Base-by-base conservation (phyloP, 2,329 filamentous ascomycete species). In the Mycosphaerella arachidis region DNA sequence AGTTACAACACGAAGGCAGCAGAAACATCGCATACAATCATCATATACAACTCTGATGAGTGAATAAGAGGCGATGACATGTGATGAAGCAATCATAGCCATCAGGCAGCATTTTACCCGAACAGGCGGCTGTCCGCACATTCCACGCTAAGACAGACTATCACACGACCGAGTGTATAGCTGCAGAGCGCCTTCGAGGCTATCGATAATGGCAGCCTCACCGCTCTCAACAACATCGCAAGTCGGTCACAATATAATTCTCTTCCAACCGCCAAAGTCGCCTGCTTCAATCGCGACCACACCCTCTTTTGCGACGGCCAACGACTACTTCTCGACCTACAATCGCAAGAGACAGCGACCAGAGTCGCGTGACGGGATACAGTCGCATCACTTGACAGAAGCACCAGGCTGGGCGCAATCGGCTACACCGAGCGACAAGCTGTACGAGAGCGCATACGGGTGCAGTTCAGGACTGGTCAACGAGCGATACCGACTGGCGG, bases 401-500 rank as follows among this genome's bases (percentile, higher is more conserved):
- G 63, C 68, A 9, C 60, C 59, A 12, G 56, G 55, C 56, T 68
- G 67, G 68, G 33, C 59, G 16, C 66, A 65, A 56, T 66, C 45
- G 59, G 55, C 61, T 10, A 70, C 65, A 24, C 65, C 65, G 7
- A 63, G 62, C 58, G 65, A 69, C 54, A 55, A 48, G n/a, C 54
- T 64, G 20, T 67, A 66, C 54, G 59, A 56, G 16, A 65, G 66
- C 52, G 62, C 46, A 31, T 58, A 48, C 27, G 54, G 71, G 54
- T 63, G 78, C 68, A 57, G 60, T 57, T 79, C 79, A 30, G 76
- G 76, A 3, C 75, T 81, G 53, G 80, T 81, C 13, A 81, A 82
- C 68, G 80, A 82, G 52, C 75, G 74, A 63, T 83, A 84, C 70
- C 71, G 72, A 20, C 71, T 83, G 4, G 79, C 79, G 37, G 79